Evolutionary conservation across 495 filamentous ascomycete genomes (phyloP), one percentile per base, ranked within the genome.

Genomic region (Glarea lozoyensis): DNA sequence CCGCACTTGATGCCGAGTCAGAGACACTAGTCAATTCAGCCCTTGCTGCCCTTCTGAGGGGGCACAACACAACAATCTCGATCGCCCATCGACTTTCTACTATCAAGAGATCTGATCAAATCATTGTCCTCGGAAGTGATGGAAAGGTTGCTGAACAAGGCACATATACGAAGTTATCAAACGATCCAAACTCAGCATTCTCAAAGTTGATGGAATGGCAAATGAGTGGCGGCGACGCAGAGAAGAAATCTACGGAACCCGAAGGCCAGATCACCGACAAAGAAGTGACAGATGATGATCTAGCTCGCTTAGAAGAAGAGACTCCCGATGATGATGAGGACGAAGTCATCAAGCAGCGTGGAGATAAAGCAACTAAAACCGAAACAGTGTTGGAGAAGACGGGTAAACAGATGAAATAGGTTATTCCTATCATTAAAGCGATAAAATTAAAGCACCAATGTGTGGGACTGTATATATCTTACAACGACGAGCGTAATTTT

Each of bases 141-240:
- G 92, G 92, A 21, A 82, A 69, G 24, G 89, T 97, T 15, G 92
- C 93, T 4, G 88, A 98, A 63, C 78, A 83, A 41, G 92, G 92
- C 35, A 80, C 78, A 25, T 98, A 92, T 57, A 65, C 74, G 11
- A 77, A 87, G 43, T 70, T 98, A 19, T 84, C 79, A 50, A 62
- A 69, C 15, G 78, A 83, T 27, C 71, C 70, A 3, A 64, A 82
- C 18, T 90, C 89, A 29, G 85, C 88, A 5, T 98, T 98, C 58
- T 88, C 78, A 21, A 86, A 84, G 63, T 68, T 98, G 37, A 98
- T 98, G 92, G 88, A 97, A 60, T 98, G 93, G 93, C 92, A 98
- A 65, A 84, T 97, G 75, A 90, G 75, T 49, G 93, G 88, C 11
- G 81, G 82, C 9, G 87, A 93, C 29, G 46, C 46, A 32, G 51